Conservation (phyloP, 768 basidiomycete species). For the Mycena amicta region DNA sequence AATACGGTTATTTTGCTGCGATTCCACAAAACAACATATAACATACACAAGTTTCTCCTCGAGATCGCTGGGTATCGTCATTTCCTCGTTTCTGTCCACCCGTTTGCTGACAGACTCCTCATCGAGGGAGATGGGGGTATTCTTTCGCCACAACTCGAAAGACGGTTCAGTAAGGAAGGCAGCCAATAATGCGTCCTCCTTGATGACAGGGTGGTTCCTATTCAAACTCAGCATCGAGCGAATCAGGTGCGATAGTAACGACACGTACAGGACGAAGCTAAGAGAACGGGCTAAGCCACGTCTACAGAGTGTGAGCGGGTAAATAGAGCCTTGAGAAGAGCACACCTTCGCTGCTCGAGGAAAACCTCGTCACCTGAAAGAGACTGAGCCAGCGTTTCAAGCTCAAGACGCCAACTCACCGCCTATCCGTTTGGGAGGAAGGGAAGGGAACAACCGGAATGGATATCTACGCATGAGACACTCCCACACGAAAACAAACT, state of each 20-base stretch:
- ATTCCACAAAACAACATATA: not conserved
- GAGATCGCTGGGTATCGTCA: slow-evolving; percentile 90
- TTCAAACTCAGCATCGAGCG: not conserved
- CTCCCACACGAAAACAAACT: slow-evolving; percentile 91
- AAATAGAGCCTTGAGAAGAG: not conserved
- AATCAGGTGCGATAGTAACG: not conserved
- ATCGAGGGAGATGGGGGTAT: slow-evolving; percentile 72
- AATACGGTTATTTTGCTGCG: slow-evolving; percentile 8
- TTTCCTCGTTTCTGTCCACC: slow-evolving; percentile 82
- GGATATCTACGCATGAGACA: slow-evolving; percentile 86
- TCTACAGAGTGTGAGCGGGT: slow-evolving; percentile 39
- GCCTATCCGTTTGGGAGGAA: slow-evolving; percentile 93
- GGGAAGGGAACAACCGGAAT: slow-evolving; percentile 82
- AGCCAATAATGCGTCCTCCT: slow-evolving; percentile 80
- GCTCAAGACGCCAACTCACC: slow-evolving; percentile 50
- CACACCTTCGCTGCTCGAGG: slow-evolving; percentile 83
- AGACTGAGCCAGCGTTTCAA: not conserved
- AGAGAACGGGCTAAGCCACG: slow-evolving; percentile 81
- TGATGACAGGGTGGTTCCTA: slow-evolving; percentile 90
- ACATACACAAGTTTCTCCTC: slow-evolving; percentile 84
- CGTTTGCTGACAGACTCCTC: slow-evolving; percentile 86
- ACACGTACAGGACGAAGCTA: slow-evolving; percentile 70
- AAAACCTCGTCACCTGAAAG: slow-evolving; percentile 83
- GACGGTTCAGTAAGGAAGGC: slow-evolving; percentile 83
- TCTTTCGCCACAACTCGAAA: slow-evolving; percentile 88